Evolutionary conservation across 164 flowering plant species (phyloP), one percentile per base, ranked within the genome.

Genomic region (Malania oleifera): DNA sequence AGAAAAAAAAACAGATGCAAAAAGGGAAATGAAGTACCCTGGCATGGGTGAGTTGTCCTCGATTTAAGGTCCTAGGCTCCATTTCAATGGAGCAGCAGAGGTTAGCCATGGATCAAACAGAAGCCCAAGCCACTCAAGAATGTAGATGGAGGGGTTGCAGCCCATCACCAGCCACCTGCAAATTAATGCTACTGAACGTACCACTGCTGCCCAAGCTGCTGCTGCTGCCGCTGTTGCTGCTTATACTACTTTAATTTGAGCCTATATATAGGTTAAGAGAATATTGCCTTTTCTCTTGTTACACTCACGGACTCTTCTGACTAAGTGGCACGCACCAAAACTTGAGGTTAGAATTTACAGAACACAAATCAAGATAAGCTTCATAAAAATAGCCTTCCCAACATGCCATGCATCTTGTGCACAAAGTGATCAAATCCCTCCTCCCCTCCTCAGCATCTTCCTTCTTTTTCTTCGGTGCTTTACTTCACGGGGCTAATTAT

Each of bases 21-120:
- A 50, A 0, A 19, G 23, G 29, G 12, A 57, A 10, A 17, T 35
- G 1, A 9, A n/a, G 46, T 74, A 84, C 90, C 77, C 81, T 73
- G 17, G 80, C 87, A 52, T 69, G 66, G 66, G 62, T 61, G 67
- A 85, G 66, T 26, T 73, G 73, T 10, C 75, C 76, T 68, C 62
- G 56, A 17, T 64, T 80, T 72, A 85, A 66, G 54, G 91, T 85
- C 59, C 67, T 76, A 7, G 87, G 91, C 73, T 85, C 91, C 74
- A 66, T 54, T 52, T 85, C 91, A 52, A 85, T 80, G 35, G 82
- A 58, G 64, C 82, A 82, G 63, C 79, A 81, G 10, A 60, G 50
- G 5, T 56, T 56, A 25, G 79, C 85, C 85, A 83, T 77, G 47
- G 52, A 31, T n/a, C 20, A 18, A 34, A 31, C 26, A 39, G 35